A percentile compares a stretch with the other conserved stretches of the same genome.
These are phyloP conservation scores for Saussurea involucrata DNA, from an alignment of 129 eudicot genomes.

Conservation along the genomic window DNA sequence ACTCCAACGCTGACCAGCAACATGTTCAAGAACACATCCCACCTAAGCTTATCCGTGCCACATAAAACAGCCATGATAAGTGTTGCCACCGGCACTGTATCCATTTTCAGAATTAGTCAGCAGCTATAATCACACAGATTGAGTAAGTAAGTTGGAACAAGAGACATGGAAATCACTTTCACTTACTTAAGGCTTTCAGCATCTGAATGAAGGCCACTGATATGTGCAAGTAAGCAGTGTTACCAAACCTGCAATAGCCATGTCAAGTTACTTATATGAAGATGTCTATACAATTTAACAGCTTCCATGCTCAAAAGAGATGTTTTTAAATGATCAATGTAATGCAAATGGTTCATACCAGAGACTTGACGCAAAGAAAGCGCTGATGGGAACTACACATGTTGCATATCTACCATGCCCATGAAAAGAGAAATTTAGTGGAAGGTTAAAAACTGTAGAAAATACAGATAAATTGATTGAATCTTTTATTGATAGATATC, in stretches of 20 bases:
- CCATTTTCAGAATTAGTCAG: constrained; percentile 16
- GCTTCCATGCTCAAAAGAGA: not conserved
- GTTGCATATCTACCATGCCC: constrained; percentile 71
- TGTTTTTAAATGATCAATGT: not conserved
- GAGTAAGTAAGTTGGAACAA: constrained; percentile 1
- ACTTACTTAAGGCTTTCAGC: constrained; percentile 98
- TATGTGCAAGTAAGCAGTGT: constrained; percentile 97
- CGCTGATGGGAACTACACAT: constrained; percentile 94
- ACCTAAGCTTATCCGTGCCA: constrained; percentile 93
- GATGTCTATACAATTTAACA: not conserved
- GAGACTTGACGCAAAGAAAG: constrained; percentile 97
- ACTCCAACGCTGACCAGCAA: constrained; percentile 93
- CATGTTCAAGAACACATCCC: constrained; percentile 92
- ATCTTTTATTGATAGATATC: not conserved
- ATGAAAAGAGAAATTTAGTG: constrained; percentile 9
- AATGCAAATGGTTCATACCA: constrained; percentile 50
- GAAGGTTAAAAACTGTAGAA: not conserved
- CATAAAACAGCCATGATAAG: constrained; percentile 94
- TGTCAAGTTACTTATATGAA: not conserved
- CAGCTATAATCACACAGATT: constrained; percentile 2
- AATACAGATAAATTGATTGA: not conserved
- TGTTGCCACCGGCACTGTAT: constrained; percentile 99
- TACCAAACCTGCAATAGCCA: constrained; percentile 74
- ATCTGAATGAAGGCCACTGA: constrained; percentile 99
- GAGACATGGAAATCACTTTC: not conserved